Base-by-base conservation (phyloP, 345 rosid genomes). In the Psidium guajava region DNA sequence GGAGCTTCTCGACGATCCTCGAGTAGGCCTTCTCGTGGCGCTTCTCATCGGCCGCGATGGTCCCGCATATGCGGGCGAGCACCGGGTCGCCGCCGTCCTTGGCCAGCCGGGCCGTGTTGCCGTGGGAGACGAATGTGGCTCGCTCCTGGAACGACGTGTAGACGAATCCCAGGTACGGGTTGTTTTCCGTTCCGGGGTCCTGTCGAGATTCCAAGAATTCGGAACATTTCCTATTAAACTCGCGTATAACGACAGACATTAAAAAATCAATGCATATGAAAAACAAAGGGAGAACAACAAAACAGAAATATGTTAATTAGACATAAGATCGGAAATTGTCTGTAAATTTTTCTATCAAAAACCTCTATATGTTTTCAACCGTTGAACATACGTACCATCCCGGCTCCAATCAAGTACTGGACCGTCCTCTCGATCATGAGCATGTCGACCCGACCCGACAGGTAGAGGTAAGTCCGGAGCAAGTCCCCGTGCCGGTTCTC, bases 61-160 rank as follows among this genome's bases (percentile, higher is more conserved):
- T 91, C 15, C 96, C 95, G 59, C 96, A 95, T 10, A 95, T 93
- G 81, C 91, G 90, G 12, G 96, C 94, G 0, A 95, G 92, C 82
- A 91, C 88, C 0, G 89, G 91, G 86, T 95, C 96, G 24, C 95
- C 95, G 4, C 91, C 89, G 20, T 86, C 86, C 80, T 92, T 93
- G 27, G 96, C 95, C 11, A 93, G 74, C 42, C 94, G 87, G 32
- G 98, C 98, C 27, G 95, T 95, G 93, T 95, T 95, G 56, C 95
- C 98, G 84, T 95, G 98, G 32, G 96, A 95, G 15, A 95, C 87
- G 90, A 93, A 93, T 25, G 98, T 94, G 84, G 98, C 98, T 86
- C 96, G 91, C 89, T 95, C 96, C 83, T 95, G 98, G 91, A 94
- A 95, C 13, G 98, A 95, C n/a, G 98, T 95, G 93, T 95, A 95